phyloP scores from a whole-genome alignment of 208 protist species.

The Leishmania turanica region DNA sequence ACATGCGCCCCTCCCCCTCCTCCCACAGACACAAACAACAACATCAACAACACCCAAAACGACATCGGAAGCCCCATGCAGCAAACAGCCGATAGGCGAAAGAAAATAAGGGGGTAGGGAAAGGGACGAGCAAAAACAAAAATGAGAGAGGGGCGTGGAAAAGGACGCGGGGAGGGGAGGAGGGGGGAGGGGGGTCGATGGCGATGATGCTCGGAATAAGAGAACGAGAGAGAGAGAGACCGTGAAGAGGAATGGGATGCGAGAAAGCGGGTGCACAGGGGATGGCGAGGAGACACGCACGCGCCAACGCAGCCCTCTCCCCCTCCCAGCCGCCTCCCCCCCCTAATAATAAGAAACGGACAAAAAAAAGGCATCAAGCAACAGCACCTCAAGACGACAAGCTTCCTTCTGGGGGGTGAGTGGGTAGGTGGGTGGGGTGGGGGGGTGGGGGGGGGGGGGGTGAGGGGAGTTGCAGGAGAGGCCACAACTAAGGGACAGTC shows the following conservation, averaged over 20 bases:
- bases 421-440: too few species aligned
- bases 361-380: not conserved
- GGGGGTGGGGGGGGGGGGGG: too few species aligned
- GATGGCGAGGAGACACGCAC: slow-evolving; percentile 7
- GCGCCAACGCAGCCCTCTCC: slow-evolving; percentile 14
- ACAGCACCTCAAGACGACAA: not conserved
- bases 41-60: not conserved
- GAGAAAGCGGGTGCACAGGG: not conserved
- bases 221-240: slow-evolving; percentile 1
- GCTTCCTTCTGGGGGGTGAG: too few species aligned
- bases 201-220: not conserved
- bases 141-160: not conserved
- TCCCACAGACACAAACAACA: not conserved
- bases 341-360: not conserved
- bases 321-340: not conserved
- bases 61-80: not conserved
- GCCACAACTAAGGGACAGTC: not conserved
- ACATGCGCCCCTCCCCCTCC: not conserved
- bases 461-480: not conserved
- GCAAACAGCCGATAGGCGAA: not conserved
- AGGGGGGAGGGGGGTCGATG: too few species aligned
- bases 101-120: not conserved
- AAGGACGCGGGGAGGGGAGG: not conserved
- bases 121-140: not conserved
- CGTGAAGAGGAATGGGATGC: not conserved